Percentiles rank a stretch among this genome's conserved stretches.
Evolutionary conservation across 345 rosid genomes (phyloP).

Genomic region (Moricandia moricandioides): DNA sequence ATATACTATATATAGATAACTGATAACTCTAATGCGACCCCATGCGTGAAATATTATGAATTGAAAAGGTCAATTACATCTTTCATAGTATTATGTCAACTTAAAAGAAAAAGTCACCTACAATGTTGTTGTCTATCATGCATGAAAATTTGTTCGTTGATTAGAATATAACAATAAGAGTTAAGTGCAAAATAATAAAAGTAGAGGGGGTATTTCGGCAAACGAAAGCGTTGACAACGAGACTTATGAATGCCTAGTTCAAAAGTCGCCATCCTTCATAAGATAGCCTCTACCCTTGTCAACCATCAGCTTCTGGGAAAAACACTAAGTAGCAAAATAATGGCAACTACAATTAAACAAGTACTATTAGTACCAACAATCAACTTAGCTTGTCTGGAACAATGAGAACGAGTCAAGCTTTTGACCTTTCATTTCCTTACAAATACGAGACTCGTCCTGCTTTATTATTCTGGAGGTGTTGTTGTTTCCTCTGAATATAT

Average conservation of each 20-base stretch:
- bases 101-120: not conserved
- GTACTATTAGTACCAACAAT: not conserved
- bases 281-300: not conserved
- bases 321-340: not conserved
- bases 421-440: slow-evolving; percentile 23
- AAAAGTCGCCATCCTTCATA: not conserved
- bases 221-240: too few species aligned
- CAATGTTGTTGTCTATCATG: not conserved
- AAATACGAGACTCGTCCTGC: slow-evolving; percentile 1
- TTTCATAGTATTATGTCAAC: not conserved
- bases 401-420: slow-evolving; percentile 24
- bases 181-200: too few species aligned
- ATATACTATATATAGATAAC: too few species aligned
- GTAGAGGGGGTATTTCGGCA: too few species aligned
- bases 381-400: slow-evolving; percentile 6
- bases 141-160: not conserved
- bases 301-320: not conserved
- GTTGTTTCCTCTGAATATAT: not conserved
- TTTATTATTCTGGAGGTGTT: not conserved
- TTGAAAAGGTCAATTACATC: not conserved
- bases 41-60: too few species aligned
- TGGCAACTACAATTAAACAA: slow-evolving; percentile 29
- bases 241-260: too few species aligned
- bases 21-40: too few species aligned
- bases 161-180: too few species aligned